Base-by-base conservation (phyloP, 164 flowering plant genomes). In the Protea cynaroides region DNA sequence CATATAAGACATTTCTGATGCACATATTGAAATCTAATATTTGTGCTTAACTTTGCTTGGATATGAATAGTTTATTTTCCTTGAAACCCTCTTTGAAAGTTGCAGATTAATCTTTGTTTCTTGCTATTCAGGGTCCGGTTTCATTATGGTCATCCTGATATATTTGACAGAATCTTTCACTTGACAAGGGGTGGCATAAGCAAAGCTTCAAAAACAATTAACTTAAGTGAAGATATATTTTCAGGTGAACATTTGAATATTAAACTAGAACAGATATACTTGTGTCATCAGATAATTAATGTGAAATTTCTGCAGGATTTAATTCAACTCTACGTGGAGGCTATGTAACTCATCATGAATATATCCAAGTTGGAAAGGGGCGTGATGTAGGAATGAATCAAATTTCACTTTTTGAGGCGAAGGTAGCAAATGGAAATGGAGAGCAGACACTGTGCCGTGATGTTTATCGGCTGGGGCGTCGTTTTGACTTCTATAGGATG, bases 371-470 rank as follows among this genome's bases (percentile, higher is more conserved):
- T 15, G 98, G 98, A 62, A 94, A 91, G 75, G 97, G 97, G 4
- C 88, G 97, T 65, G 98, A 91, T 82, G 97, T 94, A 43, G 98
- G 98, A 22, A 86, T 94, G 96, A 94, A 94, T 73, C 98, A 91
- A 68, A 91, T 94, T 70, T 94, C 98, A 46, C 79, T 58, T 38
- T 94, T 94, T 81, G 97, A 94, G 78, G 98, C 97, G 47, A 91
- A 94, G 78, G 96, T 94, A 66, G 89, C 98, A 64, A 91, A 89
- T 80, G 98, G 98, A 71, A 94, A 94, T 80, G 98, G 95, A 69
- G 98, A 94, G 72, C 98, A 94, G 75, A 94, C 97, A 55, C 86
- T 94, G 19, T 87, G 98, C 52, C 92, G 98, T 68, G 98, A 94
- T 70, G 93, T 94, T 73, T 89, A 85, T 76, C 82, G 98, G 49